Percentiles rank a stretch among this genome's conserved stretches.
phyloP scores from a whole-genome alignment of 192 early-diverging fungal genomes.

The Entomortierella beljakovae region DNA sequence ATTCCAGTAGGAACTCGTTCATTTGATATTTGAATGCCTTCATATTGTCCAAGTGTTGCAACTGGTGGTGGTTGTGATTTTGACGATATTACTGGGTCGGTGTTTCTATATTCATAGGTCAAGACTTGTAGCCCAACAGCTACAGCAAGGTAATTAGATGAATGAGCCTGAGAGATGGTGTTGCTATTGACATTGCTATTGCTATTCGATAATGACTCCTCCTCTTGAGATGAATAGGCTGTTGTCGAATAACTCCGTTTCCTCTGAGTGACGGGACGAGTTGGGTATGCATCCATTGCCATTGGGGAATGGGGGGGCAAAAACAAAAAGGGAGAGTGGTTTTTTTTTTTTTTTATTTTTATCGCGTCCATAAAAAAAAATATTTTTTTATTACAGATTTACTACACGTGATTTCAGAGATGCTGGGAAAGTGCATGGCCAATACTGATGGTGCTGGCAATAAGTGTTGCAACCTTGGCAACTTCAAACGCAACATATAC shows the following conservation, averaged over 20 bases:
- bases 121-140: constrained; percentile 22
- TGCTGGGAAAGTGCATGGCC: constrained; percentile 9
- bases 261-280: constrained; percentile 27
- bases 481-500: constrained; percentile 32
- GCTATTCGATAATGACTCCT: constrained; percentile 5
- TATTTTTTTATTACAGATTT: too few species aligned
- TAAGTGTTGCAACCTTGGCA: constrained; percentile 22
- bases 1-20: constrained; percentile 16
- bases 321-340: neutral
- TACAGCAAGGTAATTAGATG: constrained; percentile 20
- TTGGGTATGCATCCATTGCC: constrained; percentile 23
- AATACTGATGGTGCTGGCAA: constrained; percentile 17
- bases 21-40: constrained; percentile 39
- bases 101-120: constrained; percentile 27
- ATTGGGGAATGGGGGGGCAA: neutral
- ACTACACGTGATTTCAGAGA: too few species aligned
- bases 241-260: constrained; percentile 50
- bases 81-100: neutral
- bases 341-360: too few species aligned
- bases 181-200: neutral
- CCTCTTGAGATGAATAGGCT: constrained; percentile 44
- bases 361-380: too few species aligned
- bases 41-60: constrained; percentile 28
- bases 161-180: neutral
- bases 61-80: constrained; percentile 16